These are phyloP conservation scores for Gardenia jasminoides DNA, from an alignment of 257 asterid species.

Conservation along the genomic window DNA sequence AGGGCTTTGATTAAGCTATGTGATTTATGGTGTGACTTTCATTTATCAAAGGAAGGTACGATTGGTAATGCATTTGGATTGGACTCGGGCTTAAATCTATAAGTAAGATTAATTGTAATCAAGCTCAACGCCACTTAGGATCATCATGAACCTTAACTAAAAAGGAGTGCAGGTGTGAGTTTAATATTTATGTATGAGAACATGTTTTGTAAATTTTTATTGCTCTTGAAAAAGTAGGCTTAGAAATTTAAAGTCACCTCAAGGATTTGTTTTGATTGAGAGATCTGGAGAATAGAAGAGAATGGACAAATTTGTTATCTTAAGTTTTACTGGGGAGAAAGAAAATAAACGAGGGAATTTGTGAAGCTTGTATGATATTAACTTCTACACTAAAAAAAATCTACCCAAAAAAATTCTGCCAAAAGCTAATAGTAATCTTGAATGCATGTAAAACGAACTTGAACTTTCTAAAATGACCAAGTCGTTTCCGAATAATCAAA, in stretches of 20 bases:
- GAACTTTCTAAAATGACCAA: too few relatives aligned
- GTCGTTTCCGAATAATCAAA: too few relatives aligned
- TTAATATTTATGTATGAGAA: neutral
- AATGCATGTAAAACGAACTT: too few relatives aligned
- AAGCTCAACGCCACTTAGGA: conserved; percentile 30
- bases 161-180: neutral
- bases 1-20: conserved; percentile 5
- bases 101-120: conserved; percentile 1
- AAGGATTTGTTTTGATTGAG: neutral
- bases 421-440: too few relatives aligned
- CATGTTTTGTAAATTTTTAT: neutral
- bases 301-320: neutral
- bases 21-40: conserved; percentile 11
- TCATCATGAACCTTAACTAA: conserved; percentile 14
- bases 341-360: neutral
- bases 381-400: too few relatives aligned
- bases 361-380: too few relatives aligned
- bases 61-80: conserved; percentile 27
- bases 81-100: conserved; percentile 24
- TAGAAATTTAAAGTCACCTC: neutral
- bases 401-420: too few relatives aligned
- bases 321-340: neutral
- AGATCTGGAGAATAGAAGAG: neutral
- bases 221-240: conserved; percentile 1
- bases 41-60: conserved; percentile 20